Evolutionary conservation across 495 filamentous ascomycete species (phyloP).

Genomic region (Podospora tetraspora): DNA sequence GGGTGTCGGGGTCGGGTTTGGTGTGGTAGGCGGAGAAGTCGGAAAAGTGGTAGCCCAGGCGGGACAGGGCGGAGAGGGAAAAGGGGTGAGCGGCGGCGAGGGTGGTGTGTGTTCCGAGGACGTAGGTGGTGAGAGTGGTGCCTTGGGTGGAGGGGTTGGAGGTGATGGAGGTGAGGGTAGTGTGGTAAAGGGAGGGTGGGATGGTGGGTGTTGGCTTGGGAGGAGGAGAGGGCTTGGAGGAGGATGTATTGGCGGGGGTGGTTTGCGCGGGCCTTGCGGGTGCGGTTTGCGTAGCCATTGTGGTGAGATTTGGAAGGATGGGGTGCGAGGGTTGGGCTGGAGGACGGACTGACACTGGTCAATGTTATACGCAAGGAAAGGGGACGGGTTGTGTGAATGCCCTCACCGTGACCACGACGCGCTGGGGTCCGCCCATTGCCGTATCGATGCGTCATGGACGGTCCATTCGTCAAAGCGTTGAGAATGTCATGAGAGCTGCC

Average conservation of each 20-base stretch:
- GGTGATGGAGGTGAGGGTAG: constrained; percentile 36
- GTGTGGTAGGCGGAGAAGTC: constrained; percentile 34
- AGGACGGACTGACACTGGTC: neutral
- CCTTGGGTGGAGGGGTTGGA: constrained; percentile 29
- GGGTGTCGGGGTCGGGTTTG: neutral
- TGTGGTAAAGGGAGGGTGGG: constrained; percentile 36
- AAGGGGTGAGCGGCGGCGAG: constrained; percentile 32
- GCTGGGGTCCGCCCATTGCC: neutral
- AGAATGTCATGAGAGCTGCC: neutral
- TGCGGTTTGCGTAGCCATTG: neutral
- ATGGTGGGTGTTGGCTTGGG: neutral
- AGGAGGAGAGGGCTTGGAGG: neutral
- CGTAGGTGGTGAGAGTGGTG: constrained; percentile 27
- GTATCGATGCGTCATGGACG: neutral
- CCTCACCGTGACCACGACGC: neutral
- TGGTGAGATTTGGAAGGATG: neutral
- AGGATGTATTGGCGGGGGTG: neutral
- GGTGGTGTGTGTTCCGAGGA: constrained; percentile 37
- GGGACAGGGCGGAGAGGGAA: constrained; percentile 22
- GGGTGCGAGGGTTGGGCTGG: neutral
- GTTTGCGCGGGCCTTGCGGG: neutral
- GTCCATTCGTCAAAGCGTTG: neutral
- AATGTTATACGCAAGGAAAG: neutral
- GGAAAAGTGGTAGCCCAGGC: constrained; percentile 31
- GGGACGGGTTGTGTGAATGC: neutral